Conservation (phyloP, 495 filamentous ascomycete species). For the Pseudoneurospora amorphoporcata region DNA sequence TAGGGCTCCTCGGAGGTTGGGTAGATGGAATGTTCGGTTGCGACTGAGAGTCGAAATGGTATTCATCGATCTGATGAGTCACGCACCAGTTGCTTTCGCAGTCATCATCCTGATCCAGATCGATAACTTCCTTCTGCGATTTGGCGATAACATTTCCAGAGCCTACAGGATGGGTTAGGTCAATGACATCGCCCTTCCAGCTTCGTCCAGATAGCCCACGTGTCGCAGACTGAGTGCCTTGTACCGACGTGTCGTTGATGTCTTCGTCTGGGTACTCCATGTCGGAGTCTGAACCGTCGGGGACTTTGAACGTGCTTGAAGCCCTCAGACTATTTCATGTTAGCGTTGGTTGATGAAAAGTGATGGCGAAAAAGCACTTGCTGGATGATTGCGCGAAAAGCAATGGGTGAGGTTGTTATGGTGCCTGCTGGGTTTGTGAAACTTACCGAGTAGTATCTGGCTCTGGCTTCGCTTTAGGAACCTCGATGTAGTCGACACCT, state of each 20-base stretch:
- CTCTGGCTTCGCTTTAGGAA: background rate
- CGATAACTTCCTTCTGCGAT: background rate
- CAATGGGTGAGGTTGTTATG: background rate
- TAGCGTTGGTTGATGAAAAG: background rate
- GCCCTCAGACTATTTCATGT: background rate
- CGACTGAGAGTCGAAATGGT: background rate
- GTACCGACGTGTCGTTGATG: background rate
- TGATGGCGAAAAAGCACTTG: background rate
- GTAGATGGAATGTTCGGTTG: background rate
- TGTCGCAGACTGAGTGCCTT: background rate
- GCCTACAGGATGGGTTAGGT: background rate
- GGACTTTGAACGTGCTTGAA: slow-evolving; percentile 16
- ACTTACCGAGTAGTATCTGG: background rate
- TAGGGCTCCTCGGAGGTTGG: background rate
- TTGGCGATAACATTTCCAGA: background rate
- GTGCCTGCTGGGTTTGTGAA: background rate
- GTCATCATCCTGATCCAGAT: slow-evolving; percentile 1
- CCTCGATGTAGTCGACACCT: slow-evolving; percentile 7
- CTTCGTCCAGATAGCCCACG: background rate
- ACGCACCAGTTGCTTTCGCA: background rate
- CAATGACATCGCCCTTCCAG: background rate
- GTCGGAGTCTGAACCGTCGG: slow-evolving; percentile 17
- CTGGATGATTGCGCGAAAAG: background rate
- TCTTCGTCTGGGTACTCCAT: slow-evolving; percentile 7
- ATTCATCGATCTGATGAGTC: slow-evolving; percentile 8